phyloP scores from a whole-genome alignment of 2,329 filamentous ascomycete genomes.

The Nigrospora oryzae region DNA sequence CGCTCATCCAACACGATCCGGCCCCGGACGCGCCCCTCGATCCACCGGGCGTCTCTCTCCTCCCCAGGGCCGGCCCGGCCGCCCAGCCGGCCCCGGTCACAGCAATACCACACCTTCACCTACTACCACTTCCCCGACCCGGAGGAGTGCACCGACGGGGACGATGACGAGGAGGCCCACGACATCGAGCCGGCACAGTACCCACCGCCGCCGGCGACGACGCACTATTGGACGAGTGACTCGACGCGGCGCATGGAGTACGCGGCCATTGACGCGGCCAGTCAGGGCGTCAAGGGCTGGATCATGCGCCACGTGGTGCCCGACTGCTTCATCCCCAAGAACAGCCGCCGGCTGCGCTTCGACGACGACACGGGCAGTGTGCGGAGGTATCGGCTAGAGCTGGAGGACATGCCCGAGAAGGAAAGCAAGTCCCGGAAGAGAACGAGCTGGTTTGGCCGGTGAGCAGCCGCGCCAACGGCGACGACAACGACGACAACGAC shows the following conservation, averaged over 20 bases:
- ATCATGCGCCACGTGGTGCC: constrained; percentile 48
- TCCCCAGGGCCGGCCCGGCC: constrained; percentile 12
- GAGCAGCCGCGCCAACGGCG: constrained; percentile 4
- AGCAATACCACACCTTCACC: constrained; percentile 19
- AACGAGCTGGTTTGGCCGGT: constrained; percentile 19
- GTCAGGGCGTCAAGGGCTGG: constrained; percentile 52
- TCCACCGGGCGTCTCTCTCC: constrained; percentile 31
- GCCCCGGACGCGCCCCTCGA: constrained; percentile 29
- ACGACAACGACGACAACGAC: constrained; percentile 1
- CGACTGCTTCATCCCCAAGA: constrained; percentile 48
- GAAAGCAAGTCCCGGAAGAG: constrained; percentile 11
- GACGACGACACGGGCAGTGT: constrained; percentile 58
- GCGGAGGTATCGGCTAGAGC: constrained; percentile 50
- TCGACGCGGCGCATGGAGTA: constrained; percentile 55
- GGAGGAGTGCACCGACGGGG: constrained; percentile 14
- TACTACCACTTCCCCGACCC: constrained; percentile 44
- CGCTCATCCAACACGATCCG: constrained; percentile 19
- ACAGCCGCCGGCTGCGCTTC: constrained; percentile 41
- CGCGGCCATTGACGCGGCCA: constrained; percentile 56
- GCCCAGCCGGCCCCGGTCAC: constrained; percentile 11
- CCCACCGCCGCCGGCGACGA: constrained; percentile 45
- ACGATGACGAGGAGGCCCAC: constrained; percentile 4
- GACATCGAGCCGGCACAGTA: constrained; percentile 16
- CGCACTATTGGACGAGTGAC: constrained; percentile 61
- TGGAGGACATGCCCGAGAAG: constrained; percentile 29